Conservation (phyloP, 345 rosid genomes). For the Boechera divaricarpa region DNA sequence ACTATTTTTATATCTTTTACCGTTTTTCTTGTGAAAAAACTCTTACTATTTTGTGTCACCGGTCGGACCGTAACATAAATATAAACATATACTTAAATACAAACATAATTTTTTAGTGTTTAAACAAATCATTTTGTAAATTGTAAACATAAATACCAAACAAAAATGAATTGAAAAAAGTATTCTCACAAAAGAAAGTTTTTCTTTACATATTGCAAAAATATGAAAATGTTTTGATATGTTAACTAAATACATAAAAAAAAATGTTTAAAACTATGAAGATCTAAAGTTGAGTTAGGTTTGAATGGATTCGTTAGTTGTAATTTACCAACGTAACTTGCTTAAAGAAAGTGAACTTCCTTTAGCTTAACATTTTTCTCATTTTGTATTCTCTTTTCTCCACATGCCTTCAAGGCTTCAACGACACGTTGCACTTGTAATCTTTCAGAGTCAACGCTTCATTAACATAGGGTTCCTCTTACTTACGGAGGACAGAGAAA, state of each 20-base stretch:
- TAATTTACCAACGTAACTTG: neutral
- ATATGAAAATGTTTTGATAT: neutral
- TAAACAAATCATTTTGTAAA: neutral
- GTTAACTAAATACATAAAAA: neutral
- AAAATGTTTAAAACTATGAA: neutral
- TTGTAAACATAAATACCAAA: neutral
- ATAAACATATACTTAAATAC: too few species aligned
- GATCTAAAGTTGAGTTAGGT: neutral
- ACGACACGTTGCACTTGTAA: neutral
- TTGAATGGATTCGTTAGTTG: neutral
- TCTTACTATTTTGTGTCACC: too few species aligned
- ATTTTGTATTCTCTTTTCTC: neutral
- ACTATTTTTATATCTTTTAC: too few species aligned
- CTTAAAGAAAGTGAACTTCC: neutral
- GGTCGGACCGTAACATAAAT: too few species aligned
- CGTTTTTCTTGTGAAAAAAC: too few species aligned
- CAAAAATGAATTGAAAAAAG: neutral
- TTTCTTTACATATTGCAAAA: too few species aligned
- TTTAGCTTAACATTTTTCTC: neutral
- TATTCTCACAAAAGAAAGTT: neutral
- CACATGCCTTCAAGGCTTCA: neutral
- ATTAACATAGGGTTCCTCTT: neutral
- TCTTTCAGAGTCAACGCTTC: neutral
- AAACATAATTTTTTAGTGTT: too few species aligned
- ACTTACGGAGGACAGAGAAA: neutral